Percentiles rank a stretch among this genome's conserved stretches.
phyloP scores from a whole-genome alignment of 2,329 filamentous ascomycete species.

The Ceratocystis smalleyi region DNA sequence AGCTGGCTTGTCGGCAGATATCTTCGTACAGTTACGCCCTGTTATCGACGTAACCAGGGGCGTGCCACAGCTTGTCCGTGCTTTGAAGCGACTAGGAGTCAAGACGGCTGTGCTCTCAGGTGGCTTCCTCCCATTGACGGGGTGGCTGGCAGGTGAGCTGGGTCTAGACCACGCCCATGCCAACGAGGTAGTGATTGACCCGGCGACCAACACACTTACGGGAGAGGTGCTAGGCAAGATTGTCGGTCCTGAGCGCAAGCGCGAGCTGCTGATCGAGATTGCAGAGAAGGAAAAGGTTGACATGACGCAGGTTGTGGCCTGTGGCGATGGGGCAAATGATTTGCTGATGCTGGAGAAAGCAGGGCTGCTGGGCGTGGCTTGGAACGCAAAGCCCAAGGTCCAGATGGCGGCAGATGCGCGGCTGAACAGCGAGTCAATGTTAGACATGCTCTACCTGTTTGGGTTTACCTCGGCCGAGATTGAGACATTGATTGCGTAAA shows the following conservation, averaged over 20 bases:
- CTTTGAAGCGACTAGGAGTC: constrained; percentile 62
- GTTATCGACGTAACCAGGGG: constrained; percentile 71
- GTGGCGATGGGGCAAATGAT: constrained; percentile 74
- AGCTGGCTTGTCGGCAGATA: constrained; percentile 59
- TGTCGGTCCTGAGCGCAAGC: constrained; percentile 62
- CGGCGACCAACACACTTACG: constrained; percentile 41
- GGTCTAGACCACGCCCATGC: constrained; percentile 79
- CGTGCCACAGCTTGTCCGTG: constrained; percentile 56
- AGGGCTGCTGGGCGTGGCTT: constrained; percentile 56
- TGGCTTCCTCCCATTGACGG: constrained; percentile 77
- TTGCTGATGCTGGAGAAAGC: constrained; percentile 63
- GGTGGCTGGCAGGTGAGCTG: constrained; percentile 67
- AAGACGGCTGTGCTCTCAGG: constrained; percentile 85
- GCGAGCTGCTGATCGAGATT: constrained; percentile 54
- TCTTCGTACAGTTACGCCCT: constrained; percentile 63
- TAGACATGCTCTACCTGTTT: constrained; percentile 60
- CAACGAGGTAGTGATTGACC: constrained; percentile 60
- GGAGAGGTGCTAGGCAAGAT: constrained; percentile 58
- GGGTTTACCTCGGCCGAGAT: constrained; percentile 55
- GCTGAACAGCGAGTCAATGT: constrained; percentile 53
- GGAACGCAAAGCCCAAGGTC: constrained; percentile 70
- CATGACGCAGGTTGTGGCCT: constrained; percentile 52
- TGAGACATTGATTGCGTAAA: constrained; percentile 28
- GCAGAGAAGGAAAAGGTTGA: constrained; percentile 50
- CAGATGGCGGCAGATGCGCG: constrained; percentile 61